phyloP scores from a whole-genome alignment of 1,284 basidiomycete genomes.

The Schizopora paradoxa region DNA sequence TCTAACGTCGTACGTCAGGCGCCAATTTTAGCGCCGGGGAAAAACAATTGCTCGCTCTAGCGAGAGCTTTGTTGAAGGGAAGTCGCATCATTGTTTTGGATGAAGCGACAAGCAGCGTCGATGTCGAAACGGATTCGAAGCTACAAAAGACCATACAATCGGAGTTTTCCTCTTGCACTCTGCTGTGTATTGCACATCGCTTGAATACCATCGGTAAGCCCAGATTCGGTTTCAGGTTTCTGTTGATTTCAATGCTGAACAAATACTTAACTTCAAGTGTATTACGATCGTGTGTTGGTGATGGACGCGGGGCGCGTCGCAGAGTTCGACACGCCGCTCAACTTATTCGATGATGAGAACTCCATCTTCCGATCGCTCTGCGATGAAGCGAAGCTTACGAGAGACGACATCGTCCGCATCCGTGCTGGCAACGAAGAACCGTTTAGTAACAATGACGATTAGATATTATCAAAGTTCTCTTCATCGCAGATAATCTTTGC shows the following conservation, averaged over 20 bases:
- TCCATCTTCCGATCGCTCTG: constrained; percentile 78
- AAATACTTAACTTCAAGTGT: constrained; percentile 35
- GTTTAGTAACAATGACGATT: too few species aligned
- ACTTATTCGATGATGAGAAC: constrained; percentile 60
- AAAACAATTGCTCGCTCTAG: constrained; percentile 70
- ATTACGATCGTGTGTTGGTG: constrained; percentile 73
- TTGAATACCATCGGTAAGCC: constrained; percentile 65
- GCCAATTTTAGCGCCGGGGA: constrained; percentile 76
- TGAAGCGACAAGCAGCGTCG: constrained; percentile 81
- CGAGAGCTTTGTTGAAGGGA: constrained; percentile 65
- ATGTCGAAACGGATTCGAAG: constrained; percentile 77
- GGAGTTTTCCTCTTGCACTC: constrained; percentile 57
- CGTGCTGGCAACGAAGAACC: too few species aligned
- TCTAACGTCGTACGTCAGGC: constrained; percentile 31
- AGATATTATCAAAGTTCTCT: too few species aligned
- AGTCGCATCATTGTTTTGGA: constrained; percentile 69
- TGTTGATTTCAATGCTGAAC: background rate
- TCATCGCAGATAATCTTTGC: too few species aligned
- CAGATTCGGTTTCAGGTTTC: background rate
- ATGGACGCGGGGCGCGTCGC: constrained; percentile 66
- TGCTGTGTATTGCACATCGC: constrained; percentile 74
- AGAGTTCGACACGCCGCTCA: constrained; percentile 76
- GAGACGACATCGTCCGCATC: constrained; percentile 48
- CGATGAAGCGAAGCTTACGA: constrained; percentile 60
- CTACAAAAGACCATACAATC: constrained; percentile 70